Conservation (phyloP, 257 asterid species). For the Eucommia ulmoides region DNA sequence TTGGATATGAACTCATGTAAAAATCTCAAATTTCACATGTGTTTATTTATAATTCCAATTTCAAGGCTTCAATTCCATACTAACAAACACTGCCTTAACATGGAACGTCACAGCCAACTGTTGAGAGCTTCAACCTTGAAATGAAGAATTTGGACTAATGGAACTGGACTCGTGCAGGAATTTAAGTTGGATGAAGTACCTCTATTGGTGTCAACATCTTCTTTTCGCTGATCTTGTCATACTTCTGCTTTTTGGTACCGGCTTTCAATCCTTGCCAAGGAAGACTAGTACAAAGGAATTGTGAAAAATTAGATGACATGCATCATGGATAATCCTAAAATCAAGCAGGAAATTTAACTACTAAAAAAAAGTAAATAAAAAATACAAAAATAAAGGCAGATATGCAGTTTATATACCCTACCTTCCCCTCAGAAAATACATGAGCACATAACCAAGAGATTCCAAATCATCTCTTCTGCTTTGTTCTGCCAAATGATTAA, state of each 20-base stretch:
- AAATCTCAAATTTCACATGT: too few relatives aligned
- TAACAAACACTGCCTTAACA: neutral
- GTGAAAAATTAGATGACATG: too few relatives aligned
- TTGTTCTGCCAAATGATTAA: neutral
- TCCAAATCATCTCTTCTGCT: constrained; percentile 3
- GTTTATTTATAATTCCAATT: too few relatives aligned
- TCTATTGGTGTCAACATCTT: neutral
- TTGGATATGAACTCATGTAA: too few relatives aligned
- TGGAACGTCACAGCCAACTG: neutral
- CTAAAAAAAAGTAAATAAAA: neutral
- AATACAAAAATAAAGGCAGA: neutral
- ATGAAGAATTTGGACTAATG: neutral
- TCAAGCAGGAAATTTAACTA: neutral
- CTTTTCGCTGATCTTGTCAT: constrained; percentile 1
- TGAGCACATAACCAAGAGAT: constrained; percentile 1
- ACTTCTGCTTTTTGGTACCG: constrained; percentile 1
- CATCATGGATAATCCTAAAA: neutral
- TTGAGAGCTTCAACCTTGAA: neutral
- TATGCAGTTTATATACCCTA: neutral
- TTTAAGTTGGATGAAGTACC: neutral
- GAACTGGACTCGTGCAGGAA: neutral
- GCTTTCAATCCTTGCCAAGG: constrained; percentile 3
- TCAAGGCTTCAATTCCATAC: too few relatives aligned
- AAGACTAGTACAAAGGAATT: neutral
- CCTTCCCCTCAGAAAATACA: constrained; percentile 2